Evolutionary conservation across 495 filamentous ascomycete genomes (phyloP), one percentile per base, ranked within the genome.

Genomic region (Amorphotheca resinae): DNA sequence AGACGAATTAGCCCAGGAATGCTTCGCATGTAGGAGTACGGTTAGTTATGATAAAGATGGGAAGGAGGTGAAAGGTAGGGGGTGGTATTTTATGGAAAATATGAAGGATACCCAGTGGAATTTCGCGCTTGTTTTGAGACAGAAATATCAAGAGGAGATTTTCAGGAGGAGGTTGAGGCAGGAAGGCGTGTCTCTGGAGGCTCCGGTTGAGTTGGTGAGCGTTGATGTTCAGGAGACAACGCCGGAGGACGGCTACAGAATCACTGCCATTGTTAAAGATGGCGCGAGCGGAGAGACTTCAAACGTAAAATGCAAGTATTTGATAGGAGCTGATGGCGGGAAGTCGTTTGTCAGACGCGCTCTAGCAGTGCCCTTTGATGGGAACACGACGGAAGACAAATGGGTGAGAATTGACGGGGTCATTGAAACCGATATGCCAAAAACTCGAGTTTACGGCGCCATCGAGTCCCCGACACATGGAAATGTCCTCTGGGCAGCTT

Each of bases 401-500:
- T 70, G 65, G 64, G 61, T 72, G 1, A 57, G 66, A 20, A 65
- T 72, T n/a, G 67, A 72, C 43, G 67, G 64, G 1, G 41, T 64
- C 4, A 59, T 72, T 3, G 62, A 72, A 43, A 72, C 66, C 0
- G 52, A 69, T 38, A 62, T 73, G 58, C 72, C 72, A 7, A 69
- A 67, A 33, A 56, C 62, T 17, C 54, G 68, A 38, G 61, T 58
- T 0, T 66, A 70, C 28, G 60, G 62, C 33, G 61, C 63, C 0
- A 68, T 74, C 32, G 64, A 74, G 45, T 68, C 63, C 18, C 64
- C 59, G 18, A 73, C 61, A 0, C 67, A 73, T 50, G 68, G 69
- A 1, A 66, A 67, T 44, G 64, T 73, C 7, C 58, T 73, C 2
- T 73, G 67, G 68, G 62, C 61, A 6, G 62, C 61, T 16, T 53